Percentiles rank a stretch among this genome's conserved stretches.
phyloP scores from a whole-genome alignment of 495 filamentous ascomycete species.

The Penicillium chermesinum region DNA sequence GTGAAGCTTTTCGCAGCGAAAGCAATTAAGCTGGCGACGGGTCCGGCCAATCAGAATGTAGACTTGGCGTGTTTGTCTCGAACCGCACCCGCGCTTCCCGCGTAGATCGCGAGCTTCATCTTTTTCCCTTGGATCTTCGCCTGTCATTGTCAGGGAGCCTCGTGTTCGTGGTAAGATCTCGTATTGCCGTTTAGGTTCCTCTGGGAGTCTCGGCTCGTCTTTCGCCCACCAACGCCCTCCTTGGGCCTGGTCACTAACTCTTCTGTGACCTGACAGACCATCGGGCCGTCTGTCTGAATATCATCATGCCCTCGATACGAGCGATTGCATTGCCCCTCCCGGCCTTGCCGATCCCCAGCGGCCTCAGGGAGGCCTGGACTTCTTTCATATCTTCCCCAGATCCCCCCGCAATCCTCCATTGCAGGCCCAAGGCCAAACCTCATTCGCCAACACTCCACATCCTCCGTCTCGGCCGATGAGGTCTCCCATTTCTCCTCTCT shows the following conservation, averaged over 20 bases:
- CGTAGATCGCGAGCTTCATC: conserved; percentile 18
- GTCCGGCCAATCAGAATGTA: conserved; percentile 6
- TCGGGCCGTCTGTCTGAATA: neutral
- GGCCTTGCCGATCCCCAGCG: conserved; percentile 10
- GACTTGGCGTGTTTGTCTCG: conserved; percentile 12
- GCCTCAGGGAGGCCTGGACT: conserved; percentile 8
- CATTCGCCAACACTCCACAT: conserved; percentile 43
- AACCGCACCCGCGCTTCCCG: conserved; percentile 15
- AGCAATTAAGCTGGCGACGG: too few relatives aligned
- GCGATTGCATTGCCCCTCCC: conserved; percentile 2
- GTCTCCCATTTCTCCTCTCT: conserved; percentile 91
- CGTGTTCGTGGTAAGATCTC: conserved; percentile 1
- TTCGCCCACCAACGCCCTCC: too few relatives aligned
- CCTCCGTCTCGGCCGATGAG: conserved; percentile 78
- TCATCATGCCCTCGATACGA: conserved; percentile 16
- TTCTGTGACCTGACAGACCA: too few relatives aligned
- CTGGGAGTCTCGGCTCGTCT: too few relatives aligned
- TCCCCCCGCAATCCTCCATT: neutral
- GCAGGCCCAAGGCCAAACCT: neutral
- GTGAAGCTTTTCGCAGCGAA: too few relatives aligned
- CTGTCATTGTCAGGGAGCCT: conserved; percentile 2
- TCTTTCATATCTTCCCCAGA: conserved; percentile 4
- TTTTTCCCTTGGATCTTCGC: conserved; percentile 8
- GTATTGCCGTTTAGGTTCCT: conserved; percentile 6
- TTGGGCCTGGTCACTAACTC: too few relatives aligned